Evolutionary conservation across 768 basidiomycete species (phyloP).

Genomic region (Russula foetens): DNA sequence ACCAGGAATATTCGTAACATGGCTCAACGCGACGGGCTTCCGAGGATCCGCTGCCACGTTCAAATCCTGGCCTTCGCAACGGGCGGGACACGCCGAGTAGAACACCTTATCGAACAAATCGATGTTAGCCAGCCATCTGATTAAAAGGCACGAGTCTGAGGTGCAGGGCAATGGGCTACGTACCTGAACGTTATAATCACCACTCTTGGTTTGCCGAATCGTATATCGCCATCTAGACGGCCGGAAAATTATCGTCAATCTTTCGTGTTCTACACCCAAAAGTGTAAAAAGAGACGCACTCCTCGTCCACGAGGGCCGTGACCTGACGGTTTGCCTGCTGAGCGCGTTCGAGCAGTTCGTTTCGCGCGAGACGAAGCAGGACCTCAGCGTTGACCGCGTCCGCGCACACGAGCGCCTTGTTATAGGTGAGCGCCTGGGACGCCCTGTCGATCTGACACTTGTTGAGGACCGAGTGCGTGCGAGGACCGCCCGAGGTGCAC

Average conservation of each 20-base stretch:
- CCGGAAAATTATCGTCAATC: not conserved
- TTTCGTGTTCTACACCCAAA: constrained; percentile 10
- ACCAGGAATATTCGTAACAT: constrained; percentile 55
- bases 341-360: constrained; percentile 40
- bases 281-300: constrained; percentile 38
- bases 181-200: constrained; percentile 55
- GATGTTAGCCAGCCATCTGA: too few relatives aligned
- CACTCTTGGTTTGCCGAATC: constrained; percentile 47
- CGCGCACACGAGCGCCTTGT: constrained; percentile 6
- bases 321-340: constrained; percentile 44
- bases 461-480: constrained; percentile 5
- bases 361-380: constrained; percentile 10
- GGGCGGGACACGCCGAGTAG: constrained; percentile 54
- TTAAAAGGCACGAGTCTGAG: not conserved
- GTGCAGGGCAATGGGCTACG: constrained; percentile 20
- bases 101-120: constrained; percentile 37
- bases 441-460: not conserved
- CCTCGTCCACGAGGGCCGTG: constrained; percentile 59
- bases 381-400: constrained; percentile 15
- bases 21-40: constrained; percentile 53
- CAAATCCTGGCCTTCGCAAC: constrained; percentile 29
- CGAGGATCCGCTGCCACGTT: constrained; percentile 39
- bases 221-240: constrained; percentile 52
- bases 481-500: constrained; percentile 1
- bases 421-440: not conserved